phyloP scores from a whole-genome alignment of 75 land plant genomes.

The Ceratopteris richardii region DNA sequence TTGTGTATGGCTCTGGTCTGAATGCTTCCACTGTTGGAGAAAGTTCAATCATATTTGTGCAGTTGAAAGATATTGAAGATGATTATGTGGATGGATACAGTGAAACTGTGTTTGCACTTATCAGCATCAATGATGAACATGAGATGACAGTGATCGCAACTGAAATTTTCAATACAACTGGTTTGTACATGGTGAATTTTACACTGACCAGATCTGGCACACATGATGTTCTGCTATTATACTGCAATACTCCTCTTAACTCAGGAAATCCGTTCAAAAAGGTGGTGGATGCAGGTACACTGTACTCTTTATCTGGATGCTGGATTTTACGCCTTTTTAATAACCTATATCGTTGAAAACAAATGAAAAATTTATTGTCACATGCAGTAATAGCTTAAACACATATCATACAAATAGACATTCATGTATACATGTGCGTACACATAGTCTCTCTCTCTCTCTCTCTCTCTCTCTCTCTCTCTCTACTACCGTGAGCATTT shows the following conservation, averaged over 20 bases:
- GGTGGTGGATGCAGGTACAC: not conserved
- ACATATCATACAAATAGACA: too few relatives aligned
- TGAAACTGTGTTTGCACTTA: not conserved
- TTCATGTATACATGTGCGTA: too few relatives aligned
- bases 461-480: too few relatives aligned
- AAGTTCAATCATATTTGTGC: not conserved
- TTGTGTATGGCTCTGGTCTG: slow-evolving; percentile 1
- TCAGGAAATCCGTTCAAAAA: not conserved
- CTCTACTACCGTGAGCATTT: too few relatives aligned
- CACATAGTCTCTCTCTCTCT: too few relatives aligned
- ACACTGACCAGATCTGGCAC: not conserved
- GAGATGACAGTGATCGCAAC: not conserved
- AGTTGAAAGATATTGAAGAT: not conserved
- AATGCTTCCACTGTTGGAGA: slow-evolving; percentile 3
- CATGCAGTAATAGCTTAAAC: too few relatives aligned
- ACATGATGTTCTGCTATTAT: not conserved
- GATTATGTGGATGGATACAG: not conserved
- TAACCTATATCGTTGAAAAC: too few relatives aligned
- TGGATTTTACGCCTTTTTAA: too few relatives aligned
- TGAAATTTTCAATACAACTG: not conserved
- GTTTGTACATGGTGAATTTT: not conserved
- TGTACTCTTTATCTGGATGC: too few relatives aligned
- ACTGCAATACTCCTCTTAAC: not conserved
- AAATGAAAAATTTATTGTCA: too few relatives aligned
- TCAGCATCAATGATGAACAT: not conserved